Conservation (phyloP, 2,329 filamentous ascomycete genomes). For the Claviceps sp. region DNA sequence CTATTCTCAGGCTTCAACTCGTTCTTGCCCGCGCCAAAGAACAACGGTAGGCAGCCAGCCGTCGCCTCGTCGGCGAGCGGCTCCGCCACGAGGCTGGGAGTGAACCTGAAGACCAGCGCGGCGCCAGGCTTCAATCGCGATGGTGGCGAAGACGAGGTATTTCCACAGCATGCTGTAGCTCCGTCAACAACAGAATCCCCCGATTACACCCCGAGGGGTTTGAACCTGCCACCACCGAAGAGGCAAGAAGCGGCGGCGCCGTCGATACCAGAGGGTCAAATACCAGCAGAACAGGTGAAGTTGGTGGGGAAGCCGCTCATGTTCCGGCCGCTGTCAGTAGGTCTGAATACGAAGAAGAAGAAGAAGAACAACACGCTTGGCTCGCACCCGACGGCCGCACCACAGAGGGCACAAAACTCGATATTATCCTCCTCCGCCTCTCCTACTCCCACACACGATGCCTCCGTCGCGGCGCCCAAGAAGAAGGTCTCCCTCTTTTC, state of each 20-base stretch:
- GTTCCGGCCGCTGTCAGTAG: constrained; percentile 82
- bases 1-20: constrained; percentile 74
- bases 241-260: constrained; percentile 28
- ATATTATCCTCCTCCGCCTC: background rate
- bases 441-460: background rate
- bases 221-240: constrained; percentile 29
- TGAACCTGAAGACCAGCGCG: constrained; percentile 72
- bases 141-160: constrained; percentile 12
- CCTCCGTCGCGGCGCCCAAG: constrained; percentile 22
- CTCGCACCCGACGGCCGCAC: background rate
- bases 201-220: constrained; percentile 8
- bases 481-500: constrained; percentile 60
- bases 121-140: constrained; percentile 68
- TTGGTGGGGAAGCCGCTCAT: constrained; percentile 67
- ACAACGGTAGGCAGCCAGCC: constrained; percentile 22
- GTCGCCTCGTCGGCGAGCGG: constrained; percentile 13
- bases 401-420: constrained; percentile 8
- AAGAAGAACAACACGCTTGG: constrained; percentile 26
- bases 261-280: constrained; percentile 41
- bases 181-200: constrained; percentile 2
- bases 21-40: constrained; percentile 75
- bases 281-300: constrained; percentile 51
- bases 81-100: constrained; percentile 17
- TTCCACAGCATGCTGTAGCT: background rate
- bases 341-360: constrained; percentile 60